Evolutionary conservation across 345 rosid species (phyloP).

Genomic region (Eucalyptus globulus): DNA sequence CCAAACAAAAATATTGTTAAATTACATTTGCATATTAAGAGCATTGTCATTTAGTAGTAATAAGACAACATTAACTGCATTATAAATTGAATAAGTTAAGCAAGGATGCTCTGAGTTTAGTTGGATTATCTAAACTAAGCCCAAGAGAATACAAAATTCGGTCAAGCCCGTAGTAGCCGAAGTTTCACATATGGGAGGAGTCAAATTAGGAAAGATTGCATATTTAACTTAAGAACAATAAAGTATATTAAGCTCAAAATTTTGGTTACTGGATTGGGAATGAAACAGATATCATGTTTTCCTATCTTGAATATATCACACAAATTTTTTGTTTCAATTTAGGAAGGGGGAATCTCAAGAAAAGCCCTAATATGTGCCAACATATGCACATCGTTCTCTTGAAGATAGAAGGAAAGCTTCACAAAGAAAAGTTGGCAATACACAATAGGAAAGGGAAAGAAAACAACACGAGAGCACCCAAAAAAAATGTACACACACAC

Average conservation of each 20-base stretch:
- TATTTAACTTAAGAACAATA: no score
- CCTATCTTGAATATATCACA: background rate
- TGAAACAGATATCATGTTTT: background rate
- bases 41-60: background rate
- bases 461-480: background rate
- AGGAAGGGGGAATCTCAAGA: background rate
- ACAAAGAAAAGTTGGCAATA: background rate
- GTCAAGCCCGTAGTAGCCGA: background rate
- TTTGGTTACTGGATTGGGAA: background rate
- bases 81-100: background rate
- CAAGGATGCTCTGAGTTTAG: background rate
- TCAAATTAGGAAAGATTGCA: background rate
- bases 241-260: background rate
- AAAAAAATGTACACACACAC: fast-evolving
- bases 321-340: background rate
- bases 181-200: background rate
- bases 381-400: background rate
- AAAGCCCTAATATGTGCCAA: background rate
- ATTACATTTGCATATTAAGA: background rate
- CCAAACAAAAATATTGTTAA: background rate
- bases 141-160: background rate
- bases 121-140: background rate
- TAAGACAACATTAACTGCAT: background rate
- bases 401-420: background rate
- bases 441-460: background rate